A percentile compares a stretch with the other conserved stretches of the same genome.
Evolutionary conservation across 176 grass and related monocot genomes (phyloP).

Genomic region (Rhipidocladum racemiflorum): DNA sequence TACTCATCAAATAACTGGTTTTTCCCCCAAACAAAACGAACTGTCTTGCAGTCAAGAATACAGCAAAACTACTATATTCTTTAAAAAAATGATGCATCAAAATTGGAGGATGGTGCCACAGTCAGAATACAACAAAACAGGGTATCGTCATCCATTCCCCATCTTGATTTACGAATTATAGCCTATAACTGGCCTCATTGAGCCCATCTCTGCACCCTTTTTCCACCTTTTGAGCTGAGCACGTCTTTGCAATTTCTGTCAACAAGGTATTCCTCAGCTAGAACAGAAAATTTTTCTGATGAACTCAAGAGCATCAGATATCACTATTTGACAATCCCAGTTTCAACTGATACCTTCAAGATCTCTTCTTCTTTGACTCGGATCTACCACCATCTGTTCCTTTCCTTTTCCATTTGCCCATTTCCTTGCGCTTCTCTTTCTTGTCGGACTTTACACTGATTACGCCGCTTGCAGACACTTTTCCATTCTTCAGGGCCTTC

Average conservation of each 20-base stretch:
- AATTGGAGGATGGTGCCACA: background rate
- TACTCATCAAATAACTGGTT: background rate
- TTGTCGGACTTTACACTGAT: conserved; percentile 81
- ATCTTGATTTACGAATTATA: background rate
- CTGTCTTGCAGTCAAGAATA: background rate
- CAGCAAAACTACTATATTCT: background rate
- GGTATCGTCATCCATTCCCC: background rate
- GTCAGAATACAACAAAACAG: no score
- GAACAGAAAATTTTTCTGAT: background rate
- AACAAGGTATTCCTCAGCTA: background rate
- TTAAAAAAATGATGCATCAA: conserved; percentile 13
- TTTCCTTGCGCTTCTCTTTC: conserved; percentile 43
- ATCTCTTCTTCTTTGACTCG: conserved; percentile 62
- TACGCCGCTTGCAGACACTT: conserved; percentile 66
- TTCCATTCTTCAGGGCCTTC: conserved; percentile 62
- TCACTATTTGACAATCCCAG: background rate
- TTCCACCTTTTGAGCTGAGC: background rate
- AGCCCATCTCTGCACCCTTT: no score
- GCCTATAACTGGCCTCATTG: background rate
- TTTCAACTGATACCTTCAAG: conserved; percentile 6
- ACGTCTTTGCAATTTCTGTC: background rate
- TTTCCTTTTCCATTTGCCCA: conserved; percentile 63
- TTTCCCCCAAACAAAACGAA: background rate
- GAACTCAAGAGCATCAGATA: background rate
- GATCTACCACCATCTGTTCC: conserved; percentile 58